Evolutionary conservation across 805 yeast species (phyloP), one percentile per base, ranked within the genome.

Genomic region (Spathaspora sp.): DNA sequence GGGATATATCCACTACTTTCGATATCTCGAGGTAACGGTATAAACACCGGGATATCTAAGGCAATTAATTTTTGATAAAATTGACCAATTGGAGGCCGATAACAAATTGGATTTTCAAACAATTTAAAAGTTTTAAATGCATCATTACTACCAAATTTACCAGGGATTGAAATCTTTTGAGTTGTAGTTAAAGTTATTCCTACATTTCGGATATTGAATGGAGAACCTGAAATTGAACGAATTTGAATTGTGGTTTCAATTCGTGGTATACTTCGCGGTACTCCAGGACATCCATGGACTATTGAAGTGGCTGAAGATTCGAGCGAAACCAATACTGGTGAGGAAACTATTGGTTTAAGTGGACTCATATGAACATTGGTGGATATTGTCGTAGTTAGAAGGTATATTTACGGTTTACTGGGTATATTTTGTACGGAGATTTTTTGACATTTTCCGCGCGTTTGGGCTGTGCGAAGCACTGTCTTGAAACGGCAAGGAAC

Each of bases 271-370:
- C 78, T 82, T 48, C 82, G 76, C 1, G 85, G 81, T 1, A 85
- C 81, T 0, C 90, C 90, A 0, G 89, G 89, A 64, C 87, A 82
- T 2, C 90, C 90, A 47, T 76, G 68, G 1, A 85, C 81, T 0
- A 81, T 67, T n/a, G 81, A 72, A 28, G 73, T 69, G 46, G 78
- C 79, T 39, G 82, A 75, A 2, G 86, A 80, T 49, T 78, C 79
- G 46, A 84, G 58, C 54, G 67, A 56, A 9, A 65, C 69, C 19
- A 64, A 57, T 17, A 71, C 68, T 6, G 76, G 75, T 20, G 61
- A 56, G 26, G 26, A 39, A 46, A 45, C 12, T 29, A 28, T 42
- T 46, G 40, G 40, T 35, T 35, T 35, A 35, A 35, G 16, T 14
- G 40, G 40, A 35, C 40, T 35, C 40, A 35, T 35, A 35, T 14